Evolutionary conservation across 208 protist species (phyloP).

Genomic region (Tetramitus jugosus): DNA sequence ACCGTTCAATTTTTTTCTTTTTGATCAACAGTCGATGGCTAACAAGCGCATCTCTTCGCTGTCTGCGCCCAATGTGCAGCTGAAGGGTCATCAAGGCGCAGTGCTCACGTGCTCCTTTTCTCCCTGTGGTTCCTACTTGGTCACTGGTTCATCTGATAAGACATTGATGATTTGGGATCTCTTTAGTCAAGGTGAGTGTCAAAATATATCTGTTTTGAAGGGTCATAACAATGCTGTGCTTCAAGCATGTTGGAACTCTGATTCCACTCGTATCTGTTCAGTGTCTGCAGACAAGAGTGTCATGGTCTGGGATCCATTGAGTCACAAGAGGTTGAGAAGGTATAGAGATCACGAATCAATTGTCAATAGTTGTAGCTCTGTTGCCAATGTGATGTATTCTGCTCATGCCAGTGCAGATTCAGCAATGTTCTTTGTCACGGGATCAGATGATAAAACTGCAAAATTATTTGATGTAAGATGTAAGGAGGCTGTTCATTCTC

Average conservation of each 20-base stretch:
- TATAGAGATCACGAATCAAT: slow-evolving; percentile 29
- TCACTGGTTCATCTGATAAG: slow-evolving; percentile 25
- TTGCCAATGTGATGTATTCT: background rate
- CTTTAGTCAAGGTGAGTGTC: slow-evolving; percentile 28
- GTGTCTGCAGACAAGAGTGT: slow-evolving; percentile 32
- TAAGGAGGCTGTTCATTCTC: slow-evolving; percentile 23
- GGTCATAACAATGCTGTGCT: slow-evolving; percentile 31
- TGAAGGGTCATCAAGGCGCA: slow-evolving; percentile 27
- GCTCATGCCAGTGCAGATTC: background rate
- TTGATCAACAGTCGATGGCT: no score
- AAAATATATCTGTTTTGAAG: slow-evolving; percentile 19
- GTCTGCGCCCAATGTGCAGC: slow-evolving; percentile 20
- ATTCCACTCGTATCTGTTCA: background rate
- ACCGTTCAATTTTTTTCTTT: no score
- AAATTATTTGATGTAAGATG: slow-evolving; percentile 27
- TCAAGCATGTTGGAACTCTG: slow-evolving; percentile 11
- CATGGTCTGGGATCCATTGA: slow-evolving; percentile 24
- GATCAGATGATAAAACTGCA: slow-evolving; percentile 23
- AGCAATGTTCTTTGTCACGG: slow-evolving; percentile 14
- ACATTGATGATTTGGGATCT: slow-evolving; percentile 32
- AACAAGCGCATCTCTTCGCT: slow-evolving; percentile 20
- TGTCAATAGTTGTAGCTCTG: slow-evolving; percentile 22
- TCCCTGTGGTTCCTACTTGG: slow-evolving; percentile 16
- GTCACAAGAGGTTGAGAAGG: background rate
- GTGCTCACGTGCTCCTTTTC: slow-evolving; percentile 22